These are phyloP conservation scores for Dillenia suffruticosa DNA, from an alignment of 164 flowering plant species.

Conservation along the genomic window DNA sequence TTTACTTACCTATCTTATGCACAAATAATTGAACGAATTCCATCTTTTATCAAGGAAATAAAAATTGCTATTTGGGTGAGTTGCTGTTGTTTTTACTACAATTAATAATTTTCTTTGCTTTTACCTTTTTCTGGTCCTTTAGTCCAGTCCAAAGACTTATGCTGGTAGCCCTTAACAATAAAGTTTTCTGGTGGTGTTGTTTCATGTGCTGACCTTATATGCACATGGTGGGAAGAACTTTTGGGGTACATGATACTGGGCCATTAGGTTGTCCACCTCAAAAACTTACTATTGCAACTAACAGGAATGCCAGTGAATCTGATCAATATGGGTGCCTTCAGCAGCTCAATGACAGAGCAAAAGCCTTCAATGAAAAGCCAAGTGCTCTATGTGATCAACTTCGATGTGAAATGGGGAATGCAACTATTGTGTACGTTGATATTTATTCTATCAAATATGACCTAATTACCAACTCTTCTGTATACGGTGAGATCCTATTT, in stretches of 20 bases:
- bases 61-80: constrained; percentile 18
- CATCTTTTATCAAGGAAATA: too few species aligned
- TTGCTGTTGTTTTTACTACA: not conserved
- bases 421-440: constrained; percentile 47
- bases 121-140: not conserved
- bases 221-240: constrained; percentile 53
- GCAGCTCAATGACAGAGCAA: constrained; percentile 37
- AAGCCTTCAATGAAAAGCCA: constrained; percentile 36
- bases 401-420: constrained; percentile 24
- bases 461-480: constrained; percentile 34
- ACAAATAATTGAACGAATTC: too few species aligned
- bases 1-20: too few species aligned
- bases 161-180: not conserved
- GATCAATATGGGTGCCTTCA: constrained; percentile 46
- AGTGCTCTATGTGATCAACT: constrained; percentile 24
- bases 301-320: constrained; percentile 13
- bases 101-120: not conserved
- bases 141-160: not conserved
- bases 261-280: constrained; percentile 59
- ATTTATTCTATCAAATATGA: constrained; percentile 48
- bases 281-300: constrained; percentile 28
- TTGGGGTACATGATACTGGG: constrained; percentile 63
- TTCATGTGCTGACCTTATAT: constrained; percentile 33
- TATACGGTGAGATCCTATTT: constrained; percentile 30
- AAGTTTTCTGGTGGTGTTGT: not conserved